phyloP scores from a whole-genome alignment of 495 filamentous ascomycete species.

The Penicillium paxilli region DNA sequence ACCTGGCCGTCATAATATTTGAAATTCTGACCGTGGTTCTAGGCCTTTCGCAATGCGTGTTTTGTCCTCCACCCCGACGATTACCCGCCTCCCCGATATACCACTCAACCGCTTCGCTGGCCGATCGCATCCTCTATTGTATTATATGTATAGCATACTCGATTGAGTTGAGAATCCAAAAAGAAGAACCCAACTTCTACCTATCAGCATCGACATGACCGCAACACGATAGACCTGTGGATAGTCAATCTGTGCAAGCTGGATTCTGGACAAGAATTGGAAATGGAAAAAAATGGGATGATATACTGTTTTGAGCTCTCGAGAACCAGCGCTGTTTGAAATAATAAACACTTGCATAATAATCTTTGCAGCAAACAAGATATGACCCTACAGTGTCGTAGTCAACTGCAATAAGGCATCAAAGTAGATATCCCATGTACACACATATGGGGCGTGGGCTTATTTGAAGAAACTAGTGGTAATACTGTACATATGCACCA shows the following conservation, averaged over 20 bases:
- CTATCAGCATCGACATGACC: not conserved
- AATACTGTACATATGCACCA: too few relatives aligned
- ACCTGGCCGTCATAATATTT: too few relatives aligned
- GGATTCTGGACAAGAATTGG: not conserved
- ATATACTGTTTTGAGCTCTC: not conserved
- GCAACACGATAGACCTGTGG: not conserved
- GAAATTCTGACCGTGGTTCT: not conserved
- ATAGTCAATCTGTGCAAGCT: not conserved
- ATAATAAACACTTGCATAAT: not conserved
- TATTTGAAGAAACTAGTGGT: constrained; percentile 6
- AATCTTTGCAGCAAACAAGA: not conserved
- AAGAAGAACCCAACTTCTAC: not conserved
- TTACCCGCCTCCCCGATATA: constrained; percentile 5
- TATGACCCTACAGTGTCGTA: not conserved
- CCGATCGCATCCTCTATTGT: constrained; percentile 21
- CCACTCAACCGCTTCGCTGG: constrained; percentile 22
- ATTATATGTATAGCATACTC: constrained; percentile 30
- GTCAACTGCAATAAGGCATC: too few relatives aligned
- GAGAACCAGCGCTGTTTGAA: not conserved
- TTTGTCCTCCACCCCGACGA: not conserved
- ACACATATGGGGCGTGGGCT: too few relatives aligned
- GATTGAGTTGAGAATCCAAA: constrained; percentile 18
- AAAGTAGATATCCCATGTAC: too few relatives aligned
- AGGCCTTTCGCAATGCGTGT: not conserved
- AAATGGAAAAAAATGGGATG: not conserved